Percentiles rank a stretch among this genome's conserved stretches.
Evolutionary conservation across 2,329 filamentous ascomycete genomes (phyloP).

Genomic region (Claviceps capensis): DNA sequence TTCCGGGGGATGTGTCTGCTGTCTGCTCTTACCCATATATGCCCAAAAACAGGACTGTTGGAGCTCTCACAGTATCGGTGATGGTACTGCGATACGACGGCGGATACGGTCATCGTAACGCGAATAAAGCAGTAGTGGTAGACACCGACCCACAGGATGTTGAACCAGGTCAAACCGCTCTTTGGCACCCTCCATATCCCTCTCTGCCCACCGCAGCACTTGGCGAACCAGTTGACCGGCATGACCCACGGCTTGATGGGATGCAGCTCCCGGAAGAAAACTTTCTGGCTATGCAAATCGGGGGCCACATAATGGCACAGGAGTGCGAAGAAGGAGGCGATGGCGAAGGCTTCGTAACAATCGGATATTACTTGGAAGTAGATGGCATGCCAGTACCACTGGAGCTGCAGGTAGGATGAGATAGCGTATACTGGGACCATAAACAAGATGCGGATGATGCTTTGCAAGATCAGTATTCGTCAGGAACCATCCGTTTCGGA

Average conservation of each 20-base stretch:
- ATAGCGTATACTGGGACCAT: conserved; percentile 75
- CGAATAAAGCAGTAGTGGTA: conserved; percentile 81
- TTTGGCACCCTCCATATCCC: conserved; percentile 61
- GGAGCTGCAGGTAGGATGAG: conserved; percentile 59
- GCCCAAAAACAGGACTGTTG: conserved; percentile 63
- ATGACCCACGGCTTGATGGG: conserved; percentile 60
- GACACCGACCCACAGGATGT: conserved; percentile 68
- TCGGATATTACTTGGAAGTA: conserved; percentile 73
- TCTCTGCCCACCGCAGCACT: conserved; percentile 53
- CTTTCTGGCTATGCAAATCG: conserved; percentile 66
- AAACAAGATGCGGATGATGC: conserved; percentile 76
- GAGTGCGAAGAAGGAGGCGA: conserved; percentile 74
- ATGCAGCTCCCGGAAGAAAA: conserved; percentile 58
- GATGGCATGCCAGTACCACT: conserved; percentile 62
- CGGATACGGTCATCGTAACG: conserved; percentile 64
- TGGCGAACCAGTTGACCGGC: conserved; percentile 57
- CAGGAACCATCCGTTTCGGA: not conserved
- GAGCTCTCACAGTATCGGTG: conserved; percentile 67
- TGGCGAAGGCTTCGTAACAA: conserved; percentile 82
- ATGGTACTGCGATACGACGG: conserved; percentile 57
- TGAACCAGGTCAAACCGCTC: conserved; percentile 83
- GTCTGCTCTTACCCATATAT: conserved; percentile 55
- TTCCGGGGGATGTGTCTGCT: not conserved
- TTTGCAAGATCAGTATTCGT: conserved; percentile 18
- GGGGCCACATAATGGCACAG: conserved; percentile 71